These are phyloP conservation scores for Pseudogymnoascus sp. DNA, from an alignment of 2,329 filamentous ascomycete genomes.

Conservation along the genomic window DNA sequence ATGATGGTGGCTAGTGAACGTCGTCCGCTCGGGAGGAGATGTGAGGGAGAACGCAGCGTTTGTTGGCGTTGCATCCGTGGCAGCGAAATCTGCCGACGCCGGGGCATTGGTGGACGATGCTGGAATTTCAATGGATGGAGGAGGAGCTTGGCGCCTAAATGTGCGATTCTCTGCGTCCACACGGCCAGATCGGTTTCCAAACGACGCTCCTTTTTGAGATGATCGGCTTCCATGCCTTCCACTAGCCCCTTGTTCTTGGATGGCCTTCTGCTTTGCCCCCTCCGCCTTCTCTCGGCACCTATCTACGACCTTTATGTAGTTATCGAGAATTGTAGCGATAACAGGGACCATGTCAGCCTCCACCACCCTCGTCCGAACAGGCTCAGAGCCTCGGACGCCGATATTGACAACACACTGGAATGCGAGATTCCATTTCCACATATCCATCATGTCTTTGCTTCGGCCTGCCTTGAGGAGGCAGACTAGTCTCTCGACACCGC, in stretches of 20 bases:
- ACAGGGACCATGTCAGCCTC: constrained; percentile 99
- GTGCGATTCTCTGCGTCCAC: constrained; percentile 51
- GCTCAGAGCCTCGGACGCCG: constrained; percentile 89
- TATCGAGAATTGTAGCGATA: constrained; percentile 94
- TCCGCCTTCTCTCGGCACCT: constrained; percentile 83
- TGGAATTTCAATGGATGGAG: constrained; percentile 75
- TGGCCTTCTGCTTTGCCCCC: constrained; percentile 61
- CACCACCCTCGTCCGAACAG: constrained; percentile 86
- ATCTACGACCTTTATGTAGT: constrained; percentile 95
- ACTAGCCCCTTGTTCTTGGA: constrained; percentile 31
- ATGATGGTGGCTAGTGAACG: constrained; percentile 48
- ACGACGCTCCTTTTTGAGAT: constrained; percentile 31
- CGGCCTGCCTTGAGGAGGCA: constrained; percentile 97
- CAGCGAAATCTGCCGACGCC: constrained; percentile 37
- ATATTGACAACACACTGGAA: constrained; percentile 99
- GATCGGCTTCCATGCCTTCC: constrained; percentile 19
- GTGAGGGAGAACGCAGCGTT: constrained; percentile 54
- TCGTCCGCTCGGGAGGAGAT: constrained; percentile 63
- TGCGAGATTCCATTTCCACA: constrained; percentile 99
- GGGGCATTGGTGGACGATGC: constrained; percentile 40
- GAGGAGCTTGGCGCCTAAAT: constrained; percentile 70
- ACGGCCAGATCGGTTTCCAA: constrained; percentile 44
- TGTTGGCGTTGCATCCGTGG: constrained; percentile 54
- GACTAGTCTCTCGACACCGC: constrained; percentile 90
- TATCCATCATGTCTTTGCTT: constrained; percentile 98